phyloP scores from a whole-genome alignment of 805 yeast genomes.

The Sugiyamaella qingdaonensis region DNA sequence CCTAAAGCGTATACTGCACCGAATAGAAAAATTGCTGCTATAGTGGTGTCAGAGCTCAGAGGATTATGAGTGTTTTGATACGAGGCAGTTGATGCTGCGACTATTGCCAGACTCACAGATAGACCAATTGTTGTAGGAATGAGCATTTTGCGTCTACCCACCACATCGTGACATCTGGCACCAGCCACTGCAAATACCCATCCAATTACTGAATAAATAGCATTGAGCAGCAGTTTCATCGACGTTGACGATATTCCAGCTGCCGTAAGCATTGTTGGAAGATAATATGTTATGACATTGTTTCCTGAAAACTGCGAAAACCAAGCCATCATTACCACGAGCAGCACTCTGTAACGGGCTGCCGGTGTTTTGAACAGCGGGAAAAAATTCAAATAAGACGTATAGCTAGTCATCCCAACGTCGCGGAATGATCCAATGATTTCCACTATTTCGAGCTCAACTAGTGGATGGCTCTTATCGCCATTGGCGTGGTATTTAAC shows the following conservation, averaged over 20 bases:
- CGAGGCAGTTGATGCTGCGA: slow-evolving; percentile 28
- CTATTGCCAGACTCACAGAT: slow-evolving; percentile 23
- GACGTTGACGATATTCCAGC: slow-evolving; percentile 10
- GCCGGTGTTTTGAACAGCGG: slow-evolving; percentile 9
- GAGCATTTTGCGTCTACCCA: slow-evolving; percentile 31
- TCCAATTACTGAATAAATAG: slow-evolving; percentile 12
- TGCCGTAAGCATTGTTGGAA: slow-evolving; percentile 14
- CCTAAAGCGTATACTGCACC: slow-evolving; percentile 22
- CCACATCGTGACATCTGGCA: slow-evolving; percentile 24
- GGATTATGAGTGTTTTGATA: slow-evolving; percentile 19
- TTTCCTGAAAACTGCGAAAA: slow-evolving; percentile 16
- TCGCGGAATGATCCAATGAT: slow-evolving; percentile 13
- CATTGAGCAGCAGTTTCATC: slow-evolving; percentile 9
- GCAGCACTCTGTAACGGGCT: slow-evolving; percentile 11
- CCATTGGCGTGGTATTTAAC: slow-evolving; percentile 18
- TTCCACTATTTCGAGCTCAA: slow-evolving; percentile 18
- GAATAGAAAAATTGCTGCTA: slow-evolving; percentile 15
- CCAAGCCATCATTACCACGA: slow-evolving; percentile 13
- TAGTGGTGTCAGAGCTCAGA: slow-evolving; percentile 24
- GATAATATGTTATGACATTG: slow-evolving; percentile 13
- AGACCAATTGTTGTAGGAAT: slow-evolving; percentile 24
- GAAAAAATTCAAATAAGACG: slow-evolving; percentile 9
- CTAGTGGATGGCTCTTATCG: slow-evolving; percentile 15
- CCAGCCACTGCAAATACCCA: slow-evolving; percentile 18
- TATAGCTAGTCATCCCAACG: slow-evolving; percentile 10